Conservation (phyloP, 805 yeast genomes). For the Metschnikowia santaceciliae region DNA sequence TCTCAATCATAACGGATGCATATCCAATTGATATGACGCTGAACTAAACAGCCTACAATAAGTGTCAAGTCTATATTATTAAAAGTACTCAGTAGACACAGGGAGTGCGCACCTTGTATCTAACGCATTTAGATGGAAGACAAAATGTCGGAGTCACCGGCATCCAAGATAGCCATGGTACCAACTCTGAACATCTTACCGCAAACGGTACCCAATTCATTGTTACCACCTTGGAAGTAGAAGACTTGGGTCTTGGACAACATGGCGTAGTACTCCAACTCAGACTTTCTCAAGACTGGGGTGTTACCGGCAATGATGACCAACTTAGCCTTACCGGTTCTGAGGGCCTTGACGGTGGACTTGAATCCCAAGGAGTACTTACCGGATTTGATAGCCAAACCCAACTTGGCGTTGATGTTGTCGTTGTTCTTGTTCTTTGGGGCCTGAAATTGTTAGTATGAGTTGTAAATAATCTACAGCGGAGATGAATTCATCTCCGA, state of each 20-base stretch:
- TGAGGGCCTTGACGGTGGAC: constrained; percentile 95
- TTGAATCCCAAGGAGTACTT: constrained; percentile 99
- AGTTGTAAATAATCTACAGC: not conserved
- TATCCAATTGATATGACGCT: too few species aligned
- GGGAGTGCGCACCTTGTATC: not conserved
- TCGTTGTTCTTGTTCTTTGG: constrained; percentile 92
- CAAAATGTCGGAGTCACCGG: constrained; percentile 99
- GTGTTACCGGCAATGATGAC: constrained; percentile 98
- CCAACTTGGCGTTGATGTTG: constrained; percentile 96
- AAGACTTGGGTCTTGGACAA: constrained; percentile 93
- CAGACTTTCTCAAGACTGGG: constrained; percentile 99
- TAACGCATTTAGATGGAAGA: constrained; percentile 42
- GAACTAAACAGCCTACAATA: not conserved
- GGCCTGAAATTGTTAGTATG: constrained; percentile 66
- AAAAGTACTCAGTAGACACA: not conserved
- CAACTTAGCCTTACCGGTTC: constrained; percentile 99
- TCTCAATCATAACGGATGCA: too few species aligned
- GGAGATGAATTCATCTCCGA: not conserved
- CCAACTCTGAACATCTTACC: constrained; percentile 99
- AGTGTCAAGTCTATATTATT: constrained; percentile 1
- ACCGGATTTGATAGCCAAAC: constrained; percentile 98
- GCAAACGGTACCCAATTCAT: constrained; percentile 99
- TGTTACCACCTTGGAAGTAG: constrained; percentile 99
- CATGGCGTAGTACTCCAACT: constrained; percentile 99
- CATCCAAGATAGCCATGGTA: constrained; percentile 91